phyloP scores from a whole-genome alignment of 306 rosid genomes.

The Echinosophora koreensis region DNA sequence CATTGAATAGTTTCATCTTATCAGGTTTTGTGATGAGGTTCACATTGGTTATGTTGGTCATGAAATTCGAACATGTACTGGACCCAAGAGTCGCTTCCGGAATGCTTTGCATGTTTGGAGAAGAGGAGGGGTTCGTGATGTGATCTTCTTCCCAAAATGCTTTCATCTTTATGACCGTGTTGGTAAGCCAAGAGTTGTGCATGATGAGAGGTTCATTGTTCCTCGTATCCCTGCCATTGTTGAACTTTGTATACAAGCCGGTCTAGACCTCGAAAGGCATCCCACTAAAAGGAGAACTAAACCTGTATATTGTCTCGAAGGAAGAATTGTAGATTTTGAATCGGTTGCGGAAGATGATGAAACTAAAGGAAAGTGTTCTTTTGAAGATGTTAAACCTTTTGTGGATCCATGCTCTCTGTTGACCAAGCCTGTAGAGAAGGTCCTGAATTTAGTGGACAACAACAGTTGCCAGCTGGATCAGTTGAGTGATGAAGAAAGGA shows the following conservation, averaged over 20 bases:
- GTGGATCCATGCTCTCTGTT: slow-evolving; percentile 37
- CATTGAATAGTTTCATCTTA: slow-evolving; percentile 12
- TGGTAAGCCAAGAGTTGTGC: slow-evolving; percentile 84
- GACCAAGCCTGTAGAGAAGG: slow-evolving; percentile 42
- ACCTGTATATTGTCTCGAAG: slow-evolving; percentile 82
- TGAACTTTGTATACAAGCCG: slow-evolving; percentile 92
- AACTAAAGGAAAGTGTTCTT: slow-evolving; percentile 24
- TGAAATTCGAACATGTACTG: slow-evolving; percentile 79
- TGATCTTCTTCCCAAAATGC: slow-evolving; percentile 70
- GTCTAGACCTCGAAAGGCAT: slow-evolving; percentile 65
- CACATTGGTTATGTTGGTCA: slow-evolving; percentile 82
- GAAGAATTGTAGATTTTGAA: slow-evolving; percentile 92
- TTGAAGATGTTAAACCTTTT: slow-evolving; percentile 23
- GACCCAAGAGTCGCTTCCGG: slow-evolving; percentile 69
- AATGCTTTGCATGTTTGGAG: slow-evolving; percentile 77
- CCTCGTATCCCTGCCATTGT: slow-evolving; percentile 79
- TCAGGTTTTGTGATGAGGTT: slow-evolving; percentile 75
- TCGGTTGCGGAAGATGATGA: slow-evolving; percentile 47
- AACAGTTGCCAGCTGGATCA: slow-evolving; percentile 43
- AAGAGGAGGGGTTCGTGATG: slow-evolving; percentile 72
- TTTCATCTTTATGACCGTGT: slow-evolving; percentile 88
- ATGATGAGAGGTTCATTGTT: slow-evolving; percentile 63
- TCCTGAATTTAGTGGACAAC: slow-evolving; percentile 43
- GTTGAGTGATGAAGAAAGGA: slow-evolving; percentile 45
- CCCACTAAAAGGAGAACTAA: slow-evolving; percentile 83